Evolutionary conservation across 345 rosid genomes (phyloP).

Genomic region (Salix brachista): DNA sequence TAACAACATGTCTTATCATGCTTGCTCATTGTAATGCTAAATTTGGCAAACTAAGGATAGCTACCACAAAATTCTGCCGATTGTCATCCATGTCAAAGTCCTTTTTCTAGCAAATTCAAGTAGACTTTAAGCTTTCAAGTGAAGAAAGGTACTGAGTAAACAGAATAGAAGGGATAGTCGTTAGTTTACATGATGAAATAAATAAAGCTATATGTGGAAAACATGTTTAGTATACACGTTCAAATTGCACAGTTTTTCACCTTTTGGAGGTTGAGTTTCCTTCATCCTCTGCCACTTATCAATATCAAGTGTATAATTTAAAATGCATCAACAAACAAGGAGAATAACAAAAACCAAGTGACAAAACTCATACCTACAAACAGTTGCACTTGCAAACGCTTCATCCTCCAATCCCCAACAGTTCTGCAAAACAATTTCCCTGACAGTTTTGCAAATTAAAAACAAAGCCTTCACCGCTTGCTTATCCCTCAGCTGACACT

Average conservation of each 20-base stretch:
- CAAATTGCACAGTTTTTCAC: neutral
- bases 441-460: constrained; percentile 59
- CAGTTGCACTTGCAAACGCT: constrained; percentile 47
- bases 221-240: neutral
- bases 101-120: neutral
- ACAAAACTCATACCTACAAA: constrained; percentile 57
- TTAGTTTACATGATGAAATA: neutral
- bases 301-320: neutral
- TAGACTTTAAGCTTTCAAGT: neutral
- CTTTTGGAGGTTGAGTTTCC: neutral
- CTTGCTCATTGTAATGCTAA: neutral
- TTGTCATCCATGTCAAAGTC: neutral
- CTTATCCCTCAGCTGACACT: constrained; percentile 74
- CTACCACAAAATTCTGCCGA: neutral
- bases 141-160: neutral
- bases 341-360: constrained; percentile 2
- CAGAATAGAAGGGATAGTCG: neutral
- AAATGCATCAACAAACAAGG: neutral
- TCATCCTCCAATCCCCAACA: constrained; percentile 95
- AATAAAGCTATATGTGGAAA: neutral
- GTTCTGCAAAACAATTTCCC: constrained; percentile 68
- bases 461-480: constrained; percentile 58
- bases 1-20: neutral
- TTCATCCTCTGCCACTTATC: neutral
- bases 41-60: neutral